Base-by-base conservation (phyloP, 441 rosid genomes). In the Dalechampia spathulata region DNA sequence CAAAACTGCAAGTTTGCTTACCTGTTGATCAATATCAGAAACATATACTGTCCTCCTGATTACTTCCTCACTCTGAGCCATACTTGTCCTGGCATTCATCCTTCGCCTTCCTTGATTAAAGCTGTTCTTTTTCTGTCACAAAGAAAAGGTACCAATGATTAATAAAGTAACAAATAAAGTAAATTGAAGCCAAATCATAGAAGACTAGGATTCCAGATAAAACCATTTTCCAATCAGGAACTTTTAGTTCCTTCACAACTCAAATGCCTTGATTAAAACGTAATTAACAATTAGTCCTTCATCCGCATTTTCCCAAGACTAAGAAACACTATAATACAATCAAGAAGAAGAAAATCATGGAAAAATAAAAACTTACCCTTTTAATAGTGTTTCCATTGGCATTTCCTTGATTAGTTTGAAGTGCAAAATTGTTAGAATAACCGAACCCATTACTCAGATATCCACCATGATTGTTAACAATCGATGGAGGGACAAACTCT, bases 11-110 rank as follows among this genome's bases (percentile, higher is more conserved):
- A 27, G 55, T 32, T 48, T 62, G n/a, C n/a, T 23, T 51, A 86
- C 97, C 89, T 90, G 95, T 48, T 85, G 94, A 71, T 87, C 96
- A 66, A 90, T 80, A 72, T 87, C 97, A 68, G 97, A 87, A 37
- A 90, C 97, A 54, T 85, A 90, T 8, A 90, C 91, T 56, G 97
- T 90, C 81, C 87, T 74, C 42, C 86, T 69, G 45, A 90, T 85
- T 55, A 90, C 57, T 50, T 90, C 97, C 23, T 87, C 96, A 26
- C 83, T 70, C 63, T 90, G 97, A 51, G 96, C 97, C 71, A 81
- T 72, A 72, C 83, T 77, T 57, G 96, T 87, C 70, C 96, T 72
- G 64, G 77, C 65, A 71, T 83, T 90, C 71, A 75, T 62, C 52
- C 82, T 81, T 12, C 83, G 74, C 58, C 60, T 85, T 49, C 84